Evolutionary conservation across 176 grass and related monocot species (phyloP).

Genomic region (Hordeum marinum): DNA sequence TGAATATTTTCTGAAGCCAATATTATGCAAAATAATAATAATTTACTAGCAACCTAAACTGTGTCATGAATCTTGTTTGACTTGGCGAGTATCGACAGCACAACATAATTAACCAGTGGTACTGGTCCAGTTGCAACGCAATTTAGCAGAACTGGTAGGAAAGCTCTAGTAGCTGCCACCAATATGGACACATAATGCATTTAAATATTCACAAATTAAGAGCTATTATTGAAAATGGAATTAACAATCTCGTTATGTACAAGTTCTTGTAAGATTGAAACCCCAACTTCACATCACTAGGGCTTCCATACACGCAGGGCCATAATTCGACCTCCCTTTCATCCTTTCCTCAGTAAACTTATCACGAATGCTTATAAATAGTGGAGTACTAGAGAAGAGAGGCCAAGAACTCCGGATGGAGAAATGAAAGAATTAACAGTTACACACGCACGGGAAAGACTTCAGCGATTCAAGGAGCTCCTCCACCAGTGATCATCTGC

Average conservation of each 20-base stretch:
- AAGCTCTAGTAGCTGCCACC: background rate
- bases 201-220: slow-evolving; percentile 55
- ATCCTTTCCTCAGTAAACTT: slow-evolving; percentile 37
- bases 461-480: slow-evolving; percentile 33
- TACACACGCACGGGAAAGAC: slow-evolving; percentile 46
- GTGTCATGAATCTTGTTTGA: background rate
- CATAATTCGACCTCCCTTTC: slow-evolving; percentile 45
- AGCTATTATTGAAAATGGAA: slow-evolving; percentile 52
- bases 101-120: background rate
- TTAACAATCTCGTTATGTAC: slow-evolving; percentile 59
- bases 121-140: background rate
- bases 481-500: slow-evolving; percentile 43
- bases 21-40: background rate
- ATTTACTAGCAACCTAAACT: no score
- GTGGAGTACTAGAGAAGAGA: slow-evolving; percentile 43
- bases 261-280: slow-evolving; percentile 48
- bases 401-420: slow-evolving; percentile 43
- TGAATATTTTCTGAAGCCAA: background rate
- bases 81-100: background rate
- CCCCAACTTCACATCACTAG: slow-evolving; percentile 37
- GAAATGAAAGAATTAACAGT: slow-evolving; percentile 71
- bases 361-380: slow-evolving; percentile 40
- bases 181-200: background rate
- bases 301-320: slow-evolving; percentile 29
- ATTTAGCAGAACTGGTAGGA: background rate